Evolutionary conservation across 208 protist genomes (phyloP).

Genomic region (Dictyostelium gargantuum): DNA sequence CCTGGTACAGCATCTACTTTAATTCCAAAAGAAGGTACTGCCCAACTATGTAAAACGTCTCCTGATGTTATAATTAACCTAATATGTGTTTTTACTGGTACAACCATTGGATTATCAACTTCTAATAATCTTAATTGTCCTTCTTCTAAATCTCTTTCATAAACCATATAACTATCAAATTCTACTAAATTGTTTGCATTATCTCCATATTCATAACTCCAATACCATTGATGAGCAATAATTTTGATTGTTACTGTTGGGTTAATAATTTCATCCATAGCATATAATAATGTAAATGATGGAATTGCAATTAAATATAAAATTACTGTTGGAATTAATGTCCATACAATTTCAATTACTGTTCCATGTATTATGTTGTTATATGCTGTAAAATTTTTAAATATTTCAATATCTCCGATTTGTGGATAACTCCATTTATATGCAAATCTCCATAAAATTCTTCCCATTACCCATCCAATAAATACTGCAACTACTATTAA

Average conservation of each 20-base stretch:
- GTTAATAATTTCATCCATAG: conserved; percentile 13
- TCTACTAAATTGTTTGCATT: background rate
- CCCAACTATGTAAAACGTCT: conserved; percentile 14
- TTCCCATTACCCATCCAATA: background rate
- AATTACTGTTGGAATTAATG: background rate
- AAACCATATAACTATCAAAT: conserved; percentile 27
- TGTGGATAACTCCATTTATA: background rate
- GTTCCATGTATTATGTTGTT: background rate
- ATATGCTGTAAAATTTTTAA: background rate
- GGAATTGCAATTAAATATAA: conserved; percentile 20
- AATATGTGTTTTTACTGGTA: conserved; percentile 6
- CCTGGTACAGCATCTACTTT: background rate
- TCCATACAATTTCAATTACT: conserved; percentile 11
- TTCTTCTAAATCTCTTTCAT: background rate
- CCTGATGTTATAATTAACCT: background rate
- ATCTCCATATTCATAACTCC: background rate
- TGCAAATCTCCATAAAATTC: background rate
- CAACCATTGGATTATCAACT: background rate
- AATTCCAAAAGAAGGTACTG: background rate
- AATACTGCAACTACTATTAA: background rate
- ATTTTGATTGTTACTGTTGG: background rate
- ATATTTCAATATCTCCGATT: background rate
- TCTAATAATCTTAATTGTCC: background rate
- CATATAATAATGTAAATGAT: conserved; percentile 13
- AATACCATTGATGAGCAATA: background rate